Base-by-base conservation (phyloP, 1,284 basidiomycete genomes). In the Stereum hirsutum region DNA sequence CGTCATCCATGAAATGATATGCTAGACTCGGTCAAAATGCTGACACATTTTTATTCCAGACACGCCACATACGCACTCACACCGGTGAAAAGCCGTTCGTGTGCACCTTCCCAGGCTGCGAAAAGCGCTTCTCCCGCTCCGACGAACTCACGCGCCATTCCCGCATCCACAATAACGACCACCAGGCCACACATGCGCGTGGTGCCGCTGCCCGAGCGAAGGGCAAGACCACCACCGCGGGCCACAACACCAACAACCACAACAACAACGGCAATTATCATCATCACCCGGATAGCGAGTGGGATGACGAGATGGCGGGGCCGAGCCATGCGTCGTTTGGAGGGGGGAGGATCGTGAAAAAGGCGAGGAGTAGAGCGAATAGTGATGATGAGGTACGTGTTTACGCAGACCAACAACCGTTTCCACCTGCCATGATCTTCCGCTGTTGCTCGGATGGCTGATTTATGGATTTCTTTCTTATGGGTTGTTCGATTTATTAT, bases 31-130 rank as follows among this genome's bases (percentile, higher is more conserved):
- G n/a, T n/a, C n/a, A n/a, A n/a, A n/a, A 39, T 27, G 23, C 51
- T 52, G 42, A 50, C 50, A 48, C 52, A 25, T 24, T 21, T n/a
- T 33, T 42, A 11, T 11, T 8, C 0, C 63, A 98, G 88, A 99
- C 94, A 17, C 85, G 95, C 46, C 95, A 99, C 61, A 95, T 98
- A 45, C 87, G 95, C 46, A 99, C 94, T 0, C 95, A 99, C 63
- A 99, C 95, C 0, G 95, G 95, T 54, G 95, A 98, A 64, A 97
- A 96, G 58, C 95, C 95, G 1, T 97, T 97, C 59, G 77, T 81
- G 26, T 99, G 95, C 74, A 87, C 81, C 1, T 91, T 88, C 62
- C 83, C 90, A 1, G 81, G 83, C n/a, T 99, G 95, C 74, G 94
- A 97, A 65, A 99, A 98, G 64, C 87, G 93, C 23, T 99, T 99